phyloP scores from a whole-genome alignment of 2,329 filamentous ascomycete species.

The Ilyonectria mors-panacis region DNA sequence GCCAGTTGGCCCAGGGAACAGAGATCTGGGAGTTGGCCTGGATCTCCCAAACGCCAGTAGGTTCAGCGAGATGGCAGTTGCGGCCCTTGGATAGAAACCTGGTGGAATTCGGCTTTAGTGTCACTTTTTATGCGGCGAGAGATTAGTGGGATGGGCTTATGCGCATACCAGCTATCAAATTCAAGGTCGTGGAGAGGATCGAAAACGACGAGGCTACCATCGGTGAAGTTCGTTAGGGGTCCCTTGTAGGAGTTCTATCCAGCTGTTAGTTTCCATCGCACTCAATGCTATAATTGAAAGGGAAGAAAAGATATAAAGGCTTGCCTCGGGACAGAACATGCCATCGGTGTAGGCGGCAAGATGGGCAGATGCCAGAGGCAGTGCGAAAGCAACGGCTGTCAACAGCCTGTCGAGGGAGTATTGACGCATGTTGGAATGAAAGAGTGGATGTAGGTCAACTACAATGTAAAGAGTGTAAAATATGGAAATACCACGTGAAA shows the following conservation, averaged over 20 bases:
- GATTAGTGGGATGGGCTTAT: neutral
- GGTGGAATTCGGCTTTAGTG: neutral
- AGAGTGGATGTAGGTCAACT: slow-evolving; percentile 21
- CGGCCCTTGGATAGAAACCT: slow-evolving; percentile 28
- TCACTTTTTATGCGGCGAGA: too few relatives aligned
- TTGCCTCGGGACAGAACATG: slow-evolving; percentile 23
- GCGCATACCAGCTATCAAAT: slow-evolving; percentile 25
- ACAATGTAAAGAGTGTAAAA: slow-evolving; percentile 15
- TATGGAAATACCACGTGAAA: slow-evolving; percentile 4
- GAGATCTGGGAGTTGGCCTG: slow-evolving; percentile 19
- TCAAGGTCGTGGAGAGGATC: slow-evolving; percentile 20
- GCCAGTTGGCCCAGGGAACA: slow-evolving; percentile 24
- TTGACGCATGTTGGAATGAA: slow-evolving; percentile 10
- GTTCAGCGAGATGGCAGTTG: slow-evolving; percentile 25
- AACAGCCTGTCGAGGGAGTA: slow-evolving; percentile 15
- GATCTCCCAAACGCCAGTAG: slow-evolving; percentile 25
- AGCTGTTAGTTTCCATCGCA: neutral
- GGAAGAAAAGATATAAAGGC: neutral
- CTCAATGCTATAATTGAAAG: neutral
- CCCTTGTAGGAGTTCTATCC: slow-evolving; percentile 19
- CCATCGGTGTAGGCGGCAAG: slow-evolving; percentile 25
- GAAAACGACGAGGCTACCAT: slow-evolving; percentile 10
- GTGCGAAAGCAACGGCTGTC: slow-evolving; percentile 1
- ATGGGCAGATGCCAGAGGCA: slow-evolving; percentile 21
- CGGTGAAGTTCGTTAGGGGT: slow-evolving; percentile 15